phyloP scores from a whole-genome alignment of 2,329 filamentous ascomycete genomes.

The Fusarium succisae region DNA sequence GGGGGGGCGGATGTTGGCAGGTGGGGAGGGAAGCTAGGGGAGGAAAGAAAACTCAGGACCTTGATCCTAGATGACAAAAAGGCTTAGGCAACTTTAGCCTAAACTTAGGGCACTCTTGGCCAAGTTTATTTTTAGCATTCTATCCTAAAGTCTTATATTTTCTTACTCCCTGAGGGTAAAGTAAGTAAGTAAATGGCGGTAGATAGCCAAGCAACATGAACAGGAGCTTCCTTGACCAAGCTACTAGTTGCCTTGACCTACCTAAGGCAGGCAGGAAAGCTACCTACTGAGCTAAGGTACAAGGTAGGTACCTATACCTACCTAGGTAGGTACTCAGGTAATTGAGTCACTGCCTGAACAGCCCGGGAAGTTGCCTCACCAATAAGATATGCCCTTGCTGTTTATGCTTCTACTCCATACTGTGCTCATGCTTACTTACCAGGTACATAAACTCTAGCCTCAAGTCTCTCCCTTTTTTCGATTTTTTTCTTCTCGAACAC shows the following conservation, averaged over 20 bases:
- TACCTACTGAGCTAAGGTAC: no score
- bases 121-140: no score
- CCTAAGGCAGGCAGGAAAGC: neutral
- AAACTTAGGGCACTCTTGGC: no score
- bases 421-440: conserved; percentile 2
- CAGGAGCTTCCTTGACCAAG: neutral
- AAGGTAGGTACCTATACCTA: neutral
- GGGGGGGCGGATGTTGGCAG: neutral
- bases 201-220: no score
- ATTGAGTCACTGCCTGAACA: neutral
- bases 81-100: no score
- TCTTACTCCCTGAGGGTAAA: no score
- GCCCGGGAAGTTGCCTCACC: conserved; percentile 13
- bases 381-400: conserved; percentile 5
- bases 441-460: conserved; percentile 10
- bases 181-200: no score
- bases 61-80: no score
- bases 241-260: neutral
- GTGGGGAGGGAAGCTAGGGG: neutral
- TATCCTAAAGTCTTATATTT: no score
- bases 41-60: no score
- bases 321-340: neutral
- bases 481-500: neutral
- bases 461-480: neutral
- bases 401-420: conserved; percentile 4